Conservation (phyloP, 768 basidiomycete species). For the Russula abietina region DNA sequence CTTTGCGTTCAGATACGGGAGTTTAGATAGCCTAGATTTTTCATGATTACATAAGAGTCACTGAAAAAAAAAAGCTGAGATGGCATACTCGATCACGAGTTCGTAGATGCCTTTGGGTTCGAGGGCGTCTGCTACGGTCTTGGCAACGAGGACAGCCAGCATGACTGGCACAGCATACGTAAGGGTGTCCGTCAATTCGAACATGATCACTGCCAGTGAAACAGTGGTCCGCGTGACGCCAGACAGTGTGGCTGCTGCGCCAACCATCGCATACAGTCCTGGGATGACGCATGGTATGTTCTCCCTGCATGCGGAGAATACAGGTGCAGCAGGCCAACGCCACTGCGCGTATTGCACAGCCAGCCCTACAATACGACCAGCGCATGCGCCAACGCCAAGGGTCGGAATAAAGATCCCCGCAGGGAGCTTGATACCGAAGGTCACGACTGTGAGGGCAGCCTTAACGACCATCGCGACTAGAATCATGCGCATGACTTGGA, state of each 20-base stretch:
- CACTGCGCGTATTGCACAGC: slow-evolving; percentile 69
- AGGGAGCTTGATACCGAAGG: slow-evolving; percentile 87
- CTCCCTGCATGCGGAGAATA: slow-evolving; percentile 64
- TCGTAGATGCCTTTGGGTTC: slow-evolving; percentile 97
- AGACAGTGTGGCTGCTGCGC: slow-evolving; percentile 88
- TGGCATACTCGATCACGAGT: slow-evolving; percentile 74
- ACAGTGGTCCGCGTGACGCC: slow-evolving; percentile 95
- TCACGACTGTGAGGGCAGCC: slow-evolving; percentile 72
- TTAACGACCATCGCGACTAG: slow-evolving; percentile 78
- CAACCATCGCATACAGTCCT: slow-evolving; percentile 93
- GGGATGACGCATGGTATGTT: slow-evolving; percentile 76
- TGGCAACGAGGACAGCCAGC: slow-evolving; percentile 82
- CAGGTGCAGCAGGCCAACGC: slow-evolving; percentile 47
- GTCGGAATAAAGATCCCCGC: slow-evolving; percentile 98
- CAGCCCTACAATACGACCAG: slow-evolving; percentile 82
- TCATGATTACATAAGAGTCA: neutral
- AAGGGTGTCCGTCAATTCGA: slow-evolving; percentile 89
- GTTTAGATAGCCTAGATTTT: slow-evolving; percentile 55
- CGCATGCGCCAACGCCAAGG: slow-evolving; percentile 89
- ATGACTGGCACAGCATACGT: slow-evolving; percentile 90
- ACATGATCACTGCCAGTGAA: slow-evolving; percentile 92
- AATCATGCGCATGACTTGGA: slow-evolving; percentile 60
- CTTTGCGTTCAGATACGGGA: slow-evolving; percentile 91
- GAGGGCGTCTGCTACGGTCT: slow-evolving; percentile 81
- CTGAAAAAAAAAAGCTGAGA: neutral